These are phyloP conservation scores for Aspergillus carlsbadensis DNA, from an alignment of 495 filamentous ascomycete species.

Conservation along the genomic window DNA sequence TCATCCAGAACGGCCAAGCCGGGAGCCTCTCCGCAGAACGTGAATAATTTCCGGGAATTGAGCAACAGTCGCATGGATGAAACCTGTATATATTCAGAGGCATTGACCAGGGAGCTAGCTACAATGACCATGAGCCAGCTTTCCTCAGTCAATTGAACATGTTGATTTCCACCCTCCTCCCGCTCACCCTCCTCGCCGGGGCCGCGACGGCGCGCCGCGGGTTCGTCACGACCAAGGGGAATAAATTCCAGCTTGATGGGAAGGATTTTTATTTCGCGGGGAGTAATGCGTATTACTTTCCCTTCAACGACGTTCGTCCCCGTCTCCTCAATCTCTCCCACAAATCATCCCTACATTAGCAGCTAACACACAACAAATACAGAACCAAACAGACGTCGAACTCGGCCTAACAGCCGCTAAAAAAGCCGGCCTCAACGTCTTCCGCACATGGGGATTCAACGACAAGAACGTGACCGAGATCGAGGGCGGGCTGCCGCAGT, in stretches of 20 bases:
- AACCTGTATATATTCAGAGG: background rate
- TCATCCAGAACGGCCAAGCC: slow-evolving; percentile 12
- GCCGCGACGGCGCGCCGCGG: background rate
- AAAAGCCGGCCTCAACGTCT: slow-evolving; percentile 56
- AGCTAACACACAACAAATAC: background rate
- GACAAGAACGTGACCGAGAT: slow-evolving; percentile 45
- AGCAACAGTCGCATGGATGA: background rate
- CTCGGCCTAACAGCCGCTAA: slow-evolving; percentile 41
- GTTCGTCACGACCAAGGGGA: slow-evolving; percentile 16
- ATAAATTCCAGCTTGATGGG: slow-evolving; percentile 19
- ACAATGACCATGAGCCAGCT: no score
- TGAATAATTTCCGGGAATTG: background rate
- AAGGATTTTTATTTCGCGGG: slow-evolving; percentile 51
- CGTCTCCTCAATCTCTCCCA: background rate
- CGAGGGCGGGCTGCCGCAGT: slow-evolving; percentile 23
- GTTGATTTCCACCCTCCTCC: background rate
- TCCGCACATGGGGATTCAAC: slow-evolving; percentile 69
- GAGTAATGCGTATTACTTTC: slow-evolving; percentile 69
- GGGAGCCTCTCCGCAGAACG: slow-evolving; percentile 1
- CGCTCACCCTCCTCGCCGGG: slow-evolving; percentile 5
- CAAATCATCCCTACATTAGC: background rate
- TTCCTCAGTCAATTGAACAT: background rate
- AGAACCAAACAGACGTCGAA: slow-evolving; percentile 50
- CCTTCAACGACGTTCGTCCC: slow-evolving; percentile 44
- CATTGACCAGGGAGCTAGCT: no score